Percentiles rank a stretch among this genome's conserved stretches.
phyloP scores from a whole-genome alignment of 768 basidiomycete species.

The Phlebiopsis flavidoalba region DNA sequence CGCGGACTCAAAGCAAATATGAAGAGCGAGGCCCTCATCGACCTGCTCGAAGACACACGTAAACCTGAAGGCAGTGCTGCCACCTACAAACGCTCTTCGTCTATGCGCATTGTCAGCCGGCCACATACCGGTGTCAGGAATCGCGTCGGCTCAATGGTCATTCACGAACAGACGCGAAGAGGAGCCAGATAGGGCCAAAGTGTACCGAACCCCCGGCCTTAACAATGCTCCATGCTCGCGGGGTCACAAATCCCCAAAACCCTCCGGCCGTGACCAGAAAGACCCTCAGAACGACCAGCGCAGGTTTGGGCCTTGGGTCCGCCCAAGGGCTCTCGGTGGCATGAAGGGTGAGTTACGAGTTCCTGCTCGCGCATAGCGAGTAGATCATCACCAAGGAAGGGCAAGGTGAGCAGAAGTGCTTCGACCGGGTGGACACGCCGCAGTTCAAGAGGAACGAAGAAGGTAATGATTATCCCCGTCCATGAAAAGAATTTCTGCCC shows the following conservation, averaged over 20 bases:
- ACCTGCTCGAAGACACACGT: slow-evolving; percentile 55
- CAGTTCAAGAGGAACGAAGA: slow-evolving; percentile 46
- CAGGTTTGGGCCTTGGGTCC: slow-evolving; percentile 66
- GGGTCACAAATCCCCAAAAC: slow-evolving; percentile 10
- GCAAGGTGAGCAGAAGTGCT: slow-evolving; percentile 45
- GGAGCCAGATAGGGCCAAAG: slow-evolving; percentile 13
- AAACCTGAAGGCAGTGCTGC: slow-evolving; percentile 18
- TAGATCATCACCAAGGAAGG: slow-evolving; percentile 29
- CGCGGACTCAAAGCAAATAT: slow-evolving; percentile 80
- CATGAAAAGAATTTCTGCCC: neutral
- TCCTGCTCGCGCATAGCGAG: slow-evolving; percentile 54
- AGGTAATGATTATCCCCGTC: slow-evolving; percentile 10
- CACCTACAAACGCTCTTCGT: slow-evolving; percentile 25
- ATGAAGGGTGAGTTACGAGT: slow-evolving; percentile 59
- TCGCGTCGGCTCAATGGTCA: slow-evolving; percentile 29
- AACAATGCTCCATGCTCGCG: neutral
- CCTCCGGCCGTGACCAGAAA: slow-evolving; percentile 48
- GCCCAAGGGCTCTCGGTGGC: slow-evolving; percentile 62
- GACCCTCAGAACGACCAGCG: slow-evolving; percentile 71
- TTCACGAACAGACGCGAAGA: slow-evolving; percentile 40
- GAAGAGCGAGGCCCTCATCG: slow-evolving; percentile 75
- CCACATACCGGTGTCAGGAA: slow-evolving; percentile 16
- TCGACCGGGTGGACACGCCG: slow-evolving; percentile 47
- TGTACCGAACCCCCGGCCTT: neutral
- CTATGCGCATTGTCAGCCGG: slow-evolving; percentile 29